phyloP scores from a whole-genome alignment of 345 rosid genomes.

The Cardiospermum halicacabum region DNA sequence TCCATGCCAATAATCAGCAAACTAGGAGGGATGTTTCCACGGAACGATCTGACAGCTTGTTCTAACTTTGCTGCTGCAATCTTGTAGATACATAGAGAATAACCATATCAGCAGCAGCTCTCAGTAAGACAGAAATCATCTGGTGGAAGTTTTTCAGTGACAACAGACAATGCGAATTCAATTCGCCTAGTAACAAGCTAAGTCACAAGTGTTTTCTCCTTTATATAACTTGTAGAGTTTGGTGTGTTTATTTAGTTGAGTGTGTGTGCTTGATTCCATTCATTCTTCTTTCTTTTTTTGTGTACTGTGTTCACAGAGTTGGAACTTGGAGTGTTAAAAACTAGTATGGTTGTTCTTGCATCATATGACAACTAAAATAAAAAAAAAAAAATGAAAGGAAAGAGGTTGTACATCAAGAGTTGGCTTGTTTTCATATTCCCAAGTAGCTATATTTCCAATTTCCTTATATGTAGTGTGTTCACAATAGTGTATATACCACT shows the following conservation, averaged over 20 bases:
- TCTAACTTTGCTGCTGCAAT: slow-evolving; percentile 7
- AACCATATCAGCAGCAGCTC: slow-evolving; percentile 8
- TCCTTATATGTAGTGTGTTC: background rate
- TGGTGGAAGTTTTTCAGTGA: background rate
- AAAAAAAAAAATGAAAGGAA: too few species aligned
- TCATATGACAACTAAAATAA: background rate
- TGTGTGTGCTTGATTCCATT: slow-evolving; percentile 15
- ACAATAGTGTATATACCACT: background rate
- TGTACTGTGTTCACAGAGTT: background rate
- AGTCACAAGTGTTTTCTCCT: background rate
- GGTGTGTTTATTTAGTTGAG: slow-evolving; percentile 3
- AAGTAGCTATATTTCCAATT: too few species aligned
- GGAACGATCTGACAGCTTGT: background rate
- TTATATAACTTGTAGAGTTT: slow-evolving; percentile 7
- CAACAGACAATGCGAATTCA: background rate
- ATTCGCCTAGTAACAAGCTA: background rate
- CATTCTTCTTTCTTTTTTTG: background rate
- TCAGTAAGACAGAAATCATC: slow-evolving; percentile 5
- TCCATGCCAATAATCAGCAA: slow-evolving; percentile 8
- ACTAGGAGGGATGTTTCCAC: background rate
- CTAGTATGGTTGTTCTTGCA: background rate
- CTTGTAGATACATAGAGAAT: slow-evolving; percentile 13
- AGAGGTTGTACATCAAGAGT: background rate
- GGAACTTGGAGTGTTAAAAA: background rate
- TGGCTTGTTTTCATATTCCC: too few species aligned